Conservation (phyloP, 805 yeast species). For the Groenewaldozyma tartarivorans region DNA sequence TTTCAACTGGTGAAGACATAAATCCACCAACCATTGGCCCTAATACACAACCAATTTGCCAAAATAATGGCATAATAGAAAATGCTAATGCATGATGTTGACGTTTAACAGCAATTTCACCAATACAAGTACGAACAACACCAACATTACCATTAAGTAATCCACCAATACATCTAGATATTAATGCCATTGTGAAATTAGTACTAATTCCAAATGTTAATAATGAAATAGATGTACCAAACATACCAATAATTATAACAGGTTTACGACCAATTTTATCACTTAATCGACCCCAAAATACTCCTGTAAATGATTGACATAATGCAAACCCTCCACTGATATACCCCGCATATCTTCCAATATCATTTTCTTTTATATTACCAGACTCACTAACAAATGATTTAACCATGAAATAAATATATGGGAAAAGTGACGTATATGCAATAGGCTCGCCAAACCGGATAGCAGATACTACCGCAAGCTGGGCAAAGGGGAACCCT, state of each 20-base stretch:
- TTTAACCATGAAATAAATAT: conserved; percentile 52
- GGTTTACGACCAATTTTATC: conserved; percentile 50
- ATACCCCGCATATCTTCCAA: conserved; percentile 53
- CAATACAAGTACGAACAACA: conserved; percentile 52
- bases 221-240: conserved; percentile 42
- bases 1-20: conserved; percentile 37
- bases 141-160: conserved; percentile 55
- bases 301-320: conserved; percentile 46
- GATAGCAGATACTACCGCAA: conserved; percentile 33
- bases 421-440: conserved; percentile 56
- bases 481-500: conserved; percentile 49
- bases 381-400: conserved; percentile 44
- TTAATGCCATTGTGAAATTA: conserved; percentile 42
- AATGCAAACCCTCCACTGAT: conserved; percentile 54
- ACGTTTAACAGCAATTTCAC: conserved; percentile 48
- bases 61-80: conserved; percentile 49
- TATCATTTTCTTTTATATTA: conserved; percentile 39
- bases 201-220: conserved; percentile 45
- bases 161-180: conserved; percentile 47
- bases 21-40: conserved; percentile 54
- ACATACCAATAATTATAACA: conserved; percentile 41
- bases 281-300: conserved; percentile 51
- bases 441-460: conserved; percentile 56
- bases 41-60: conserved; percentile 50
- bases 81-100: conserved; percentile 56